phyloP scores from a whole-genome alignment of 2,329 filamentous ascomycete species.

The Raffaelea deltoideospora region DNA sequence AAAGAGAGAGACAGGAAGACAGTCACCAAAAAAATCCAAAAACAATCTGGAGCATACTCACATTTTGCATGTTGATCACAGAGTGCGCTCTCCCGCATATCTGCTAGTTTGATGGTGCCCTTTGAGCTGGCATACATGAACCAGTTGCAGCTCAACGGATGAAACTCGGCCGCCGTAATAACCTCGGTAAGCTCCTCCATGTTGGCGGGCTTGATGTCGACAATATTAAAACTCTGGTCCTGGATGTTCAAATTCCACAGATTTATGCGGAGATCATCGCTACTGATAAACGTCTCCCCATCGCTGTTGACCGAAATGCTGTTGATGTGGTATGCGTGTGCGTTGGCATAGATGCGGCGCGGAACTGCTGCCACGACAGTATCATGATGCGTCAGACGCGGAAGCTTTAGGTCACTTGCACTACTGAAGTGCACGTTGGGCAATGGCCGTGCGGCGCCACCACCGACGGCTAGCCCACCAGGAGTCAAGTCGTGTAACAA shows the following conservation, averaged over 20 bases:
- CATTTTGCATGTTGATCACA: slow-evolving; percentile 93
- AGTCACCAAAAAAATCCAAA: slow-evolving; percentile 3
- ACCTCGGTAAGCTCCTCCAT: slow-evolving; percentile 99
- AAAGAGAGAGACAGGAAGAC: background rate
- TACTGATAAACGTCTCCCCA: slow-evolving; percentile 98
- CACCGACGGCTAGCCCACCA: slow-evolving; percentile 54
- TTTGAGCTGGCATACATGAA: slow-evolving; percentile 99
- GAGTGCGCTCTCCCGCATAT: slow-evolving; percentile 93
- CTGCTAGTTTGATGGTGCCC: slow-evolving; percentile 94
- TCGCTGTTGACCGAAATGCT: slow-evolving; percentile 99
- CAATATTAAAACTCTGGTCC: slow-evolving; percentile 99
- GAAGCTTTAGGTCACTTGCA: slow-evolving; percentile 75
- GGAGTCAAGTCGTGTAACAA: slow-evolving; percentile 88
- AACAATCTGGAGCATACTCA: slow-evolving; percentile 29
- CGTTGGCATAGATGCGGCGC: slow-evolving; percentile 91
- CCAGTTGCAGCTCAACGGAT: slow-evolving; percentile 95
- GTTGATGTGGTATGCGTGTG: slow-evolving; percentile 98
- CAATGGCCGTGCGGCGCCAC: slow-evolving; percentile 59
- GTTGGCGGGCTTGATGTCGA: slow-evolving; percentile 98
- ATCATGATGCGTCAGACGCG: slow-evolving; percentile 92
- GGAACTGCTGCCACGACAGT: slow-evolving; percentile 95
- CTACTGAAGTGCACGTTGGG: slow-evolving; percentile 63
- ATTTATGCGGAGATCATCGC: slow-evolving; percentile 93
- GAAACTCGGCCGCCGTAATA: slow-evolving; percentile 95
- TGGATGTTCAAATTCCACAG: slow-evolving; percentile 99